Evolutionary conservation across 2,329 filamentous ascomycete species (phyloP).

Genomic region (Ophiosphaerella herpotricha): DNA sequence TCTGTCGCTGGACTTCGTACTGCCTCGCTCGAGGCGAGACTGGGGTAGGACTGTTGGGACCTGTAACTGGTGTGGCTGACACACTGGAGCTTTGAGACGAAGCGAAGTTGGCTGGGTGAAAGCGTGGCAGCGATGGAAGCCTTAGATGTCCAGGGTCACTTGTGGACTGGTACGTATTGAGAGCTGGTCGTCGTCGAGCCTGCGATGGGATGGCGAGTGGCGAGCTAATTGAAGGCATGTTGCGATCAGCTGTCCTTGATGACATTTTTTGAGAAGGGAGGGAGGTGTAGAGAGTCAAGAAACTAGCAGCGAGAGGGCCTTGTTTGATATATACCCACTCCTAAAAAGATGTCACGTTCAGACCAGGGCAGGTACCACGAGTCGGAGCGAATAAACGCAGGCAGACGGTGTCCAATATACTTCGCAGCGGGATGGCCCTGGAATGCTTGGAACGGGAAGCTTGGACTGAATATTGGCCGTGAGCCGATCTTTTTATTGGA

Average conservation of each 20-base stretch:
- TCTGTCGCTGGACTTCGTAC: slow-evolving; percentile 55
- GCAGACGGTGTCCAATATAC: slow-evolving; percentile 38
- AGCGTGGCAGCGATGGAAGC: slow-evolving; percentile 56
- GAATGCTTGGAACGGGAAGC: slow-evolving; percentile 31
- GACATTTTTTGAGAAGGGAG: slow-evolving; percentile 18
- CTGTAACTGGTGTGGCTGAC: slow-evolving; percentile 44
- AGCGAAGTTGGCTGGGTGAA: slow-evolving; percentile 59
- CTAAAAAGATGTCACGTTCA: background rate
- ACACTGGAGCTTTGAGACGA: slow-evolving; percentile 45
- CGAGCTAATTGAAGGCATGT: slow-evolving; percentile 38
- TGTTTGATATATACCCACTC: slow-evolving; percentile 8
- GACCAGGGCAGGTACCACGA: slow-evolving; percentile 10
- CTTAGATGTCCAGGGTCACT: slow-evolving; percentile 46
- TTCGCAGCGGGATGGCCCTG: slow-evolving; percentile 36
- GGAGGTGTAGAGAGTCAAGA: slow-evolving; percentile 18
- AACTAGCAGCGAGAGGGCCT: slow-evolving; percentile 31
- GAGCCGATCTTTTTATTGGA: slow-evolving; percentile 35
- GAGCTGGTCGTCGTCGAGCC: slow-evolving; percentile 36
- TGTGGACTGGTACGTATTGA: slow-evolving; percentile 42
- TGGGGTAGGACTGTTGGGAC: slow-evolving; percentile 47
- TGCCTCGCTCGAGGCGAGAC: slow-evolving; percentile 49
- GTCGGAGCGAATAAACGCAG: slow-evolving; percentile 22
- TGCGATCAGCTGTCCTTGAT: slow-evolving; percentile 13
- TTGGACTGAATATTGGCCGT: slow-evolving; percentile 25
- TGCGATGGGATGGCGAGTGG: slow-evolving; percentile 43